These are phyloP conservation scores for Auricularia auricula-judae DNA, from an alignment of 768 basidiomycete genomes.

Conservation along the genomic window DNA sequence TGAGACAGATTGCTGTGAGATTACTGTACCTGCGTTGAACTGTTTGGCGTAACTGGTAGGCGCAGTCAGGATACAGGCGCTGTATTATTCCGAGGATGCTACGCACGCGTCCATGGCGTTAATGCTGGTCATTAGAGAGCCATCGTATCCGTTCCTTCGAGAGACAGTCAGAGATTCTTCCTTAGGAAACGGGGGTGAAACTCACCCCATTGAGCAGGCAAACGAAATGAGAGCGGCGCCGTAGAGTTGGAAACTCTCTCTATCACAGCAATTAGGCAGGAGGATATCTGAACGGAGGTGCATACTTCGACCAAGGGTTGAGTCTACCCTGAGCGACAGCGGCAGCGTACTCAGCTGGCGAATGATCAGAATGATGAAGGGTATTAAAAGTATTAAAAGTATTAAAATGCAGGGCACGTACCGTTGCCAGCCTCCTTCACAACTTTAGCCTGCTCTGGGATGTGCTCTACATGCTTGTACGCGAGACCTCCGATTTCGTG, in stretches of 20 bases:
- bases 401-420: neutral
- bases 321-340: neutral
- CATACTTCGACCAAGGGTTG: neutral
- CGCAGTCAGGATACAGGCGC: neutral
- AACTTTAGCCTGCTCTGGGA: neutral
- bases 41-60: neutral
- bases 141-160: conserved; percentile 5
- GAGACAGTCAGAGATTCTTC: neutral
- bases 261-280: neutral
- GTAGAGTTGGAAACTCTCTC: neutral
- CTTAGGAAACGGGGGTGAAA: neutral
- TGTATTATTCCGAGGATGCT: neutral
- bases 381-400: no score
- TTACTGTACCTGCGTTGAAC: neutral
- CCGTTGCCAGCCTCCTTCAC: neutral
- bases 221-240: neutral
- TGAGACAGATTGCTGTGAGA: neutral
- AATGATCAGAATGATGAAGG: neutral
- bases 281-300: neutral
- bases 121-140: conserved; percentile 5
- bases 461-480: neutral
- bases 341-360: neutral
- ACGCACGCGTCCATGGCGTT: conserved; percentile 2
- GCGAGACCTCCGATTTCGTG: neutral
- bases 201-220: conserved; percentile 16